Conservation (phyloP, 768 basidiomycete species). For the Kwoniella dejecticola region DNA sequence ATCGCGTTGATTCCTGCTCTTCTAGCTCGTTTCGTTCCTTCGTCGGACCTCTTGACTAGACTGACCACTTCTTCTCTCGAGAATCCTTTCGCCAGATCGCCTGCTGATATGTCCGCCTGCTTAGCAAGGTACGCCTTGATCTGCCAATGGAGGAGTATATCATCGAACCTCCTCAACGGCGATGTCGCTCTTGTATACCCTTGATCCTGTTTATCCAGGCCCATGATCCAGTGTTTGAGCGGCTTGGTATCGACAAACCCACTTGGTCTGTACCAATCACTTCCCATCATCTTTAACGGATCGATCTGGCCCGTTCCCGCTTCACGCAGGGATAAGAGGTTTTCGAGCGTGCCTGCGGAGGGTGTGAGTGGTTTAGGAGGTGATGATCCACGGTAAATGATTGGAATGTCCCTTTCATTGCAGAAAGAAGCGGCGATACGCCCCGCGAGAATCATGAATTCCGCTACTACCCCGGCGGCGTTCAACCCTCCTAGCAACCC, state of each 20-base stretch:
- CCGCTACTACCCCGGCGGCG: conserved; percentile 62
- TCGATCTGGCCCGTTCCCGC: conserved; percentile 51
- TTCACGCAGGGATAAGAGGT: conserved; percentile 61
- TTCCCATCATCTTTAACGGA: conserved; percentile 52
- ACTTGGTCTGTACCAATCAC: conserved; percentile 14
- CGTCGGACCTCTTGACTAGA: conserved; percentile 18
- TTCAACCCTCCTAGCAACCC: not conserved
- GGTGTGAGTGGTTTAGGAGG: conserved; percentile 43
- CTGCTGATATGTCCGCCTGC: conserved; percentile 1
- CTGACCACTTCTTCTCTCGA: conserved; percentile 21
- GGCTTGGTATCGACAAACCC: conserved; percentile 11
- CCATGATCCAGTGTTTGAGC: conserved; percentile 66
- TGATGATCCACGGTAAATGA: conserved; percentile 63
- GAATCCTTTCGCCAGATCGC: conserved; percentile 3
- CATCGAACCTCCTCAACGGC: conserved; percentile 80
- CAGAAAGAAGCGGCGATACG: conserved; percentile 74
- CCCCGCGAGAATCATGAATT: conserved; percentile 79
- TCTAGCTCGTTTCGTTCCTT: conserved; percentile 14
- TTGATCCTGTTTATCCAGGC: conserved; percentile 65
- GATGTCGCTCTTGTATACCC: conserved; percentile 85
- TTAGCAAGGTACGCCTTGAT: conserved; percentile 70
- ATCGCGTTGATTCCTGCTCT: conserved; percentile 18
- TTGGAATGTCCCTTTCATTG: conserved; percentile 64
- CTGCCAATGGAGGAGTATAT: conserved; percentile 89
- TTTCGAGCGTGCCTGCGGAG: conserved; percentile 56